Evolutionary conservation across 257 asterid genomes (phyloP), one percentile per base, ranked within the genome.

Genomic region (Forsythia suspensa): DNA sequence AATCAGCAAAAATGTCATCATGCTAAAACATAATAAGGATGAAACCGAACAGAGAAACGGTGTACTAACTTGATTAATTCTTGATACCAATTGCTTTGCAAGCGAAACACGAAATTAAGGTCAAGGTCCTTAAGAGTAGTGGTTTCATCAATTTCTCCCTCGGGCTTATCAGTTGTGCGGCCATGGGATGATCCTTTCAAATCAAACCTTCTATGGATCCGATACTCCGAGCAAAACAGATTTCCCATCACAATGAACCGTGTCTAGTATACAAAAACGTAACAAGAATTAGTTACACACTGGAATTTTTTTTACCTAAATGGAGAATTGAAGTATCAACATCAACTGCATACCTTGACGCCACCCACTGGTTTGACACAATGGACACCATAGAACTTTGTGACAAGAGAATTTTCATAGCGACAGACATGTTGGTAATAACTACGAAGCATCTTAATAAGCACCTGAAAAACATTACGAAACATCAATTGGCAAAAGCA

Each of bases 211-310:
- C 95, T 86, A 61, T 95, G 98, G 48, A 95, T 95, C 71, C 91
- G 90, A 79, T 91, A 93, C 44, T 95, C 99, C n/a, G 99, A 91
- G 89, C 99, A 93, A 90, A 95, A 93, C 82, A 95, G 74, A 82
- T 95, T 95, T 43, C 97, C 98, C 99, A 95, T 95, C 71, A 95
- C 98, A 87, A 95, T 88, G 83, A 95, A 93, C 57, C 99, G 96
- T 0, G 97, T 94, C 99, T 96, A 61, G 67, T 39, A 61, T 9
- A 51, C 11, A 79, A 78, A 7, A 79, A 44, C 5, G 21, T 4
- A 24, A 70, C 34, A 4, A n/a, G 42, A 63, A 71, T 86, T 42
- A 89, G 86, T 73, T 29, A 52, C 24, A 46, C 1, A 6, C 13
- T 57, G 3, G 43, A 1, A 73, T 2, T 42, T 18, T 8, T 11